Percentiles rank a stretch among this genome's conserved stretches.
These are phyloP conservation scores for Discostella pseudostelligera DNA, from an alignment of 108 stramenopile species.

Conservation along the genomic window DNA sequence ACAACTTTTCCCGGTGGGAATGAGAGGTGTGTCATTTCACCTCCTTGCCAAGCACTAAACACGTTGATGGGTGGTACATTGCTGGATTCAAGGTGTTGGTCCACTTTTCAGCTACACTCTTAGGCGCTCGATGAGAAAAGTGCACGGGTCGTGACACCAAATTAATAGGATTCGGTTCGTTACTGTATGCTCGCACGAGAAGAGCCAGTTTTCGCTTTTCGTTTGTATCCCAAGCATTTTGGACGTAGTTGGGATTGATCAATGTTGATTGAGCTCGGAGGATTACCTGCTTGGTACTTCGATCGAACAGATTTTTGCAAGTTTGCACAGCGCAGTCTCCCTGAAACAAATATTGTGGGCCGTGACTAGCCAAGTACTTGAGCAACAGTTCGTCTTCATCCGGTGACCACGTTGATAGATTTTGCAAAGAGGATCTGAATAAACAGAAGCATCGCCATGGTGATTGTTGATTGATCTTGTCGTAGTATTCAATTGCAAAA, in stretches of 20 bases:
- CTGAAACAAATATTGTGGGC: slow-evolving; percentile 51
- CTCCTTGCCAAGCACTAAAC: too few species aligned
- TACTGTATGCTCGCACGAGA: slow-evolving; percentile 49
- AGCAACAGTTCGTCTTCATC: slow-evolving; percentile 64
- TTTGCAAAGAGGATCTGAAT: slow-evolving; percentile 40
- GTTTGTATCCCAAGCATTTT: slow-evolving; percentile 21
- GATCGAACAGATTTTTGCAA: slow-evolving; percentile 27
- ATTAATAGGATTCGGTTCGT: slow-evolving; percentile 16
- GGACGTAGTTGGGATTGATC: slow-evolving; percentile 53
- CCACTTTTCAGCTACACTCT: slow-evolving; percentile 55
- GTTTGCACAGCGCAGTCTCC: slow-evolving; percentile 26
- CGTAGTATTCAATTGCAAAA: slow-evolving; percentile 25
- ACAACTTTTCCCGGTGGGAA: not conserved
- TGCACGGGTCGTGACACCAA: slow-evolving; percentile 28
- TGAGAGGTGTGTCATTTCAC: not conserved
- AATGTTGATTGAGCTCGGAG: slow-evolving; percentile 41
- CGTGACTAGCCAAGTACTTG: slow-evolving; percentile 55
- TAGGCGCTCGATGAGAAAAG: slow-evolving; percentile 45
- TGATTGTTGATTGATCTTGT: slow-evolving; percentile 29
- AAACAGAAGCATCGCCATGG: slow-evolving; percentile 54
- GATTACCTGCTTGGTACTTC: slow-evolving; percentile 27
- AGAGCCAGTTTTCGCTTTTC: slow-evolving; percentile 47
- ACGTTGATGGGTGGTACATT: too few species aligned
- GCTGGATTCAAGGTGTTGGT: slow-evolving; percentile 47
- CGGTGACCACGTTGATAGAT: slow-evolving; percentile 44